These are phyloP conservation scores for Parsonsia alboflavescens DNA, from an alignment of 257 asterid species.

Conservation along the genomic window DNA sequence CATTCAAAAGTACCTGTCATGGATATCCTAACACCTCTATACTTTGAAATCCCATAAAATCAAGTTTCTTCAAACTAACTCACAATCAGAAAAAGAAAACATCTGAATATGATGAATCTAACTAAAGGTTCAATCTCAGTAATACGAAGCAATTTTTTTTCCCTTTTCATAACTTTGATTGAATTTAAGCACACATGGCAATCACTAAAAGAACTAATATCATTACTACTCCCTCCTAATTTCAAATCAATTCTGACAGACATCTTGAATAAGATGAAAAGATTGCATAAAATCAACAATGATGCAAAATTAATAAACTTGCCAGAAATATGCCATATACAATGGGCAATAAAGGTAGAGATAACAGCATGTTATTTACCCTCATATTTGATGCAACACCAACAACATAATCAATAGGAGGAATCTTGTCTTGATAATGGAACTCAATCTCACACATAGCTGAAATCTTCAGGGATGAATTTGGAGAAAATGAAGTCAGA, in stretches of 20 bases:
- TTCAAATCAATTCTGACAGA: not conserved
- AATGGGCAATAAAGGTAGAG: not conserved
- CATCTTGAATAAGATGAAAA: not conserved
- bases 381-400: conserved; percentile 62
- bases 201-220: not conserved
- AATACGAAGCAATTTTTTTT: too few relatives aligned
- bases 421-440: conserved; percentile 87
- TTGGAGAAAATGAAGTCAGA: conserved; percentile 17
- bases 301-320: not conserved
- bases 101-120: too few relatives aligned
- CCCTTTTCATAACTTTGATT: too few relatives aligned
- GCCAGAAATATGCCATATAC: not conserved
- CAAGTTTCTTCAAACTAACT: too few relatives aligned
- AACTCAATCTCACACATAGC: conserved; percentile 85
- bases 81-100: too few relatives aligned
- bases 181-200: too few relatives aligned
- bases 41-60: too few relatives aligned
- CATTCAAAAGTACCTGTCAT: too few relatives aligned
- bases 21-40: too few relatives aligned
- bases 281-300: not conserved
- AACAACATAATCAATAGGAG: conserved; percentile 75
- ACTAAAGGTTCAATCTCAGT: too few relatives aligned
- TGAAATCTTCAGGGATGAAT: conserved; percentile 60
- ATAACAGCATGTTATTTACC: conserved; percentile 34
- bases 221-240: not conserved